Evolutionary conservation across 192 early-diverging fungal genomes (phyloP), one percentile per base, ranked within the genome.

Genomic region (Coemansia sp.): DNA sequence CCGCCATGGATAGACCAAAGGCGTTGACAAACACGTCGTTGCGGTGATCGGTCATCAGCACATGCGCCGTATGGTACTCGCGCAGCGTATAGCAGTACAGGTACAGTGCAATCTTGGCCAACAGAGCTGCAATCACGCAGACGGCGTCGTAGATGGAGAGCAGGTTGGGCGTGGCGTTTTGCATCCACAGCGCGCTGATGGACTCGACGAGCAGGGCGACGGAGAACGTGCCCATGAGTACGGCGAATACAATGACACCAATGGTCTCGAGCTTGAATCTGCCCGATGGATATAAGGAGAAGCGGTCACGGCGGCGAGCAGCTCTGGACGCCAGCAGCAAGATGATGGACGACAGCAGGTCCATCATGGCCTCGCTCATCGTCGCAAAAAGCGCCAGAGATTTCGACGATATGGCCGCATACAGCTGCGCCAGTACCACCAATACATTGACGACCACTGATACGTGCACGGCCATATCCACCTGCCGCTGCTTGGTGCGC

Each of bases 361-460:
- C 92, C 92, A 94, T 94, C 59, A 89, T 89, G 7, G 92, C 86
- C 73, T 92, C 92, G 32, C 88, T 86, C 91, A 91, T 92, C 0
- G 90, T 91, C 2, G 91, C 91, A 69, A 94, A 92, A 36, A 94
- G 72, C 22, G 91, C 87, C 40, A 94, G 71, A 3, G 92, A 92
- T 20, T 85, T 86, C 9, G 92, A 90, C 0, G 86, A 86, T 29
- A 91, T 81, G n/a, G 92, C 91, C 4, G 91, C 92, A 61, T 87
- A 87, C 29, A 92, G 60, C 67, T 92, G 90, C 14, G 89, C 79
- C 4, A 82, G 32, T 27, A 91, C 92, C 41, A 93, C 71, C 12
- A 89, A 39, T 32, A 92, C 78, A 25, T 93, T 93, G 8, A 85
- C 92, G 2, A 70, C 62, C 9, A 90, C 83, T 0, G 92, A 92